Percentiles rank a stretch among this genome's conserved stretches.
Conservation (phyloP, 257 asterid genomes). For the Anisodus acutangulus region DNA sequence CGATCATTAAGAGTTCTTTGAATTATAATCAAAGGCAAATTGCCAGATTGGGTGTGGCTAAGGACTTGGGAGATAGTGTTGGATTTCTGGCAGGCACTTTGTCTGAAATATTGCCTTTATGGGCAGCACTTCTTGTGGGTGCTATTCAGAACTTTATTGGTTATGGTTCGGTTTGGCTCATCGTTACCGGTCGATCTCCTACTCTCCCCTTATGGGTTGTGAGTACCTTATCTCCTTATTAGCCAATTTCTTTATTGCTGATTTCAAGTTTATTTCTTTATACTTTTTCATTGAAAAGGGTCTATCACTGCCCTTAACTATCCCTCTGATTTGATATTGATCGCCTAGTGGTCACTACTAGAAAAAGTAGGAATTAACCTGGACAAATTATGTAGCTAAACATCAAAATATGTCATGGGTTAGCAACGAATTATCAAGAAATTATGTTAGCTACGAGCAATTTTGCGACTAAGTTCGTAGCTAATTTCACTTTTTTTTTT, state of each 20-base stretch:
- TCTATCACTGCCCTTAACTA: not conserved
- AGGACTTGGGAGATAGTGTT: conserved; percentile 60
- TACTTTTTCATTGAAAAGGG: not conserved
- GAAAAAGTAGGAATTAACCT: too few species aligned
- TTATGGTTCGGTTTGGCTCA: conserved; percentile 65
- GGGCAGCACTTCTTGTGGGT: conserved; percentile 61
- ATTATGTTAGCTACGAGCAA: too few species aligned
- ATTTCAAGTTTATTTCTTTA: not conserved
- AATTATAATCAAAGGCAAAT: conserved; percentile 51
- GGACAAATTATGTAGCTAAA: too few species aligned
- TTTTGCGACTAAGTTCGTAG: too few species aligned
- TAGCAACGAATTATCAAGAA: too few species aligned
- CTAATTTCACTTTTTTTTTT: too few species aligned
- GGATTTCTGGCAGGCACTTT: conserved; percentile 59
- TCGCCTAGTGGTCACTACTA: not conserved
- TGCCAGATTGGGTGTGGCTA: conserved; percentile 57
- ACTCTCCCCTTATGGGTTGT: conserved; percentile 56
- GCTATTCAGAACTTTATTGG: conserved; percentile 54
- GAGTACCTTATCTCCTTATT: conserved; percentile 31
- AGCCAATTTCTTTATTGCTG: not conserved
- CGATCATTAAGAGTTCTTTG: conserved; percentile 45
- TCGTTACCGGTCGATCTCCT: conserved; percentile 52
- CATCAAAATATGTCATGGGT: too few species aligned
- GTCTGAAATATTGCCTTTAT: conserved; percentile 54
- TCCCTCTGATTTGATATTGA: not conserved